A percentile compares a stretch with the other conserved stretches of the same genome.
These are phyloP conservation scores for Wallacemonas rigidus DNA, from an alignment of 208 protist species.

Conservation along the genomic window DNA sequence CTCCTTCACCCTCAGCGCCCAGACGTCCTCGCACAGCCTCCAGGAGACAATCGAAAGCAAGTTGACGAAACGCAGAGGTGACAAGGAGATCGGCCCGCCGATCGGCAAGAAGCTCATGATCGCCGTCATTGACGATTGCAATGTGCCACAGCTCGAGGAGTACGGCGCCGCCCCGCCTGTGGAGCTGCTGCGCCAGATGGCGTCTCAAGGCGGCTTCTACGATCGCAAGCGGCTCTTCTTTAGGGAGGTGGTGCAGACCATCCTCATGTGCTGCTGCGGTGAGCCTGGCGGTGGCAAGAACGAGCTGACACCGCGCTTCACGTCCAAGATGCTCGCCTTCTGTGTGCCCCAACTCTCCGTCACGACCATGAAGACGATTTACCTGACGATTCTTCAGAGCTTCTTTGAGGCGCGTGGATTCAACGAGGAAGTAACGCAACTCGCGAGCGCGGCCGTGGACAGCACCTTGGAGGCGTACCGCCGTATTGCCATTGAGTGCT, in stretches of 20 bases:
- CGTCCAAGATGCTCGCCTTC: conserved; percentile 90
- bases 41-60: conserved; percentile 95
- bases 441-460: conserved; percentile 78
- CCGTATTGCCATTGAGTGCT: conserved; percentile 89
- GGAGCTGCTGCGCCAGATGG: conserved; percentile 94
- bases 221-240: conserved; percentile 92
- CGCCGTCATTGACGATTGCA: conserved; percentile 95
- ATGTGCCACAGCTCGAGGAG: conserved; percentile 94
- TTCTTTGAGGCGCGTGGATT: conserved; percentile 66
- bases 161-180: conserved; percentile 94
- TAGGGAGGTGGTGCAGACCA: conserved; percentile 90
- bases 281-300: conserved; percentile 96
- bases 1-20: conserved; percentile 90
- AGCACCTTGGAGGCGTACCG: conserved; percentile 94
- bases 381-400: conserved; percentile 92
- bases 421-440: conserved; percentile 35
- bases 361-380: conserved; percentile 90
- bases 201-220: conserved; percentile 91
- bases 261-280: conserved; percentile 91
- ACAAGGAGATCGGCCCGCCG: conserved; percentile 80
- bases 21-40: conserved; percentile 88
- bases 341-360: conserved; percentile 91
- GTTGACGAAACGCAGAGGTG: conserved; percentile 88
- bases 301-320: conserved; percentile 90
- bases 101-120: conserved; percentile 85